Conservation (phyloP, 192 early-diverging fungal genomes). For the Entomortierella parvispora region DNA sequence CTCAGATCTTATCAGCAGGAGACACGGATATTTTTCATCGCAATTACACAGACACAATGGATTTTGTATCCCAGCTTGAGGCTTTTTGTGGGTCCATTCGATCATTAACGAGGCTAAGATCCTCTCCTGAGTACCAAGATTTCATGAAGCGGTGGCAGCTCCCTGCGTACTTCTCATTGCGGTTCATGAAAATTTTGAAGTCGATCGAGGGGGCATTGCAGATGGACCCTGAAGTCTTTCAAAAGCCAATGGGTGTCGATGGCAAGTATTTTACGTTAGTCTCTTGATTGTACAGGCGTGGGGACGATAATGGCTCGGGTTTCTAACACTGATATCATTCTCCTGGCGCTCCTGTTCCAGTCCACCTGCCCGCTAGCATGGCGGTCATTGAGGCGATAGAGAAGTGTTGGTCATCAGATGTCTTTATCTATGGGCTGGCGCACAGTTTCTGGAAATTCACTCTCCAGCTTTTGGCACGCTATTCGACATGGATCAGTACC, state of each 20-base stretch:
- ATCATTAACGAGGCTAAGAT: constrained; percentile 60
- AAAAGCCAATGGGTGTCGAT: not conserved
- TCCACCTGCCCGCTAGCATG: constrained; percentile 56
- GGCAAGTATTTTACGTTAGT: constrained; percentile 6
- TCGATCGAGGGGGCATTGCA: constrained; percentile 55
- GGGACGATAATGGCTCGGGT: constrained; percentile 1
- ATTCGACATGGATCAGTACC: constrained; percentile 23
- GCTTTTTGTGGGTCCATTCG: constrained; percentile 51
- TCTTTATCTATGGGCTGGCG: constrained; percentile 65
- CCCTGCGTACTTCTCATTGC: constrained; percentile 67
- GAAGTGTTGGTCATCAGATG: constrained; percentile 66
- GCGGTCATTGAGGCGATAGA: constrained; percentile 62
- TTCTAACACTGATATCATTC: not conserved
- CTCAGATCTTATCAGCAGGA: constrained; percentile 68
- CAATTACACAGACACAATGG: constrained; percentile 67
- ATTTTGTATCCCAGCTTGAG: constrained; percentile 65
- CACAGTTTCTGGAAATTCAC: constrained; percentile 73
- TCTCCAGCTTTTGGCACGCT: constrained; percentile 55
- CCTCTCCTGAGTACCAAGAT: constrained; percentile 58
- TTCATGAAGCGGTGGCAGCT: constrained; percentile 73
- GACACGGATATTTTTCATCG: constrained; percentile 77
- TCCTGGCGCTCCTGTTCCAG: constrained; percentile 1
- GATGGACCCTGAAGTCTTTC: constrained; percentile 10
- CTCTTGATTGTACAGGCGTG: not conserved
- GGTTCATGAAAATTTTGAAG: constrained; percentile 61